These are phyloP conservation scores for Ceratocystis papillata DNA, from an alignment of 2,329 filamentous ascomycete species.

Conservation along the genomic window DNA sequence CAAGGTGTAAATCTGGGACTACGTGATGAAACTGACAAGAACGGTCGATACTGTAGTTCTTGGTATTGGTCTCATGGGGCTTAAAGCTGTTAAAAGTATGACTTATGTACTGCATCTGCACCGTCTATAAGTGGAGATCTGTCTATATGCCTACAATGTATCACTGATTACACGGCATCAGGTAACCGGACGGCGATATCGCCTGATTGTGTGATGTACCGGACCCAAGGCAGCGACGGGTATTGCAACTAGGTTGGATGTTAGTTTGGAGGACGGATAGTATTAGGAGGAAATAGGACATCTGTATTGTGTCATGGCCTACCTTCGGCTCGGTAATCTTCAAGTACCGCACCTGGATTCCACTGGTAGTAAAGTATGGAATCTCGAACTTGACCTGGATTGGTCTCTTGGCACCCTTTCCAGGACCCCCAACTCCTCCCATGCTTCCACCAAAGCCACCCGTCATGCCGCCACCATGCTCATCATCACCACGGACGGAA, in stretches of 20 bases:
- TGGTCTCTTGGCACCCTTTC: constrained; percentile 81
- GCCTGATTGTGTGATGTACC: constrained; percentile 96
- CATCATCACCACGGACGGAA: constrained; percentile 87
- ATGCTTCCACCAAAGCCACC: constrained; percentile 94
- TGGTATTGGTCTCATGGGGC: not conserved
- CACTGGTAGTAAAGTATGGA: constrained; percentile 99
- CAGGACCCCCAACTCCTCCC: constrained; percentile 68
- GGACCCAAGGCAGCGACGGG: constrained; percentile 90
- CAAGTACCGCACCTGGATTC: constrained; percentile 94
- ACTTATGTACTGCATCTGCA: constrained; percentile 8
- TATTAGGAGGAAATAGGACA: constrained; percentile 7
- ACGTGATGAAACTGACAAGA: not conserved
- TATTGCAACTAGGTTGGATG: constrained; percentile 68
- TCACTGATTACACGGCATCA: constrained; percentile 57
- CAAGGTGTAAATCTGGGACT: not conserved
- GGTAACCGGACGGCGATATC: constrained; percentile 92
- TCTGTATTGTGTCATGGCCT: constrained; percentile 31
- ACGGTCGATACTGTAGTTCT: not conserved
- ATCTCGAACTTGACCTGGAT: constrained; percentile 99
- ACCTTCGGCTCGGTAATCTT: constrained; percentile 99
- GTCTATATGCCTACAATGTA: not conserved
- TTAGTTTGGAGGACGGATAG: constrained; percentile 17
- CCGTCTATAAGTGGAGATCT: not conserved
- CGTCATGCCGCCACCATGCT: constrained; percentile 93
- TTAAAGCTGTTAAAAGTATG: constrained; percentile 6